Conservation (phyloP, 257 asterid species). For the Cruciata laevipes region DNA sequence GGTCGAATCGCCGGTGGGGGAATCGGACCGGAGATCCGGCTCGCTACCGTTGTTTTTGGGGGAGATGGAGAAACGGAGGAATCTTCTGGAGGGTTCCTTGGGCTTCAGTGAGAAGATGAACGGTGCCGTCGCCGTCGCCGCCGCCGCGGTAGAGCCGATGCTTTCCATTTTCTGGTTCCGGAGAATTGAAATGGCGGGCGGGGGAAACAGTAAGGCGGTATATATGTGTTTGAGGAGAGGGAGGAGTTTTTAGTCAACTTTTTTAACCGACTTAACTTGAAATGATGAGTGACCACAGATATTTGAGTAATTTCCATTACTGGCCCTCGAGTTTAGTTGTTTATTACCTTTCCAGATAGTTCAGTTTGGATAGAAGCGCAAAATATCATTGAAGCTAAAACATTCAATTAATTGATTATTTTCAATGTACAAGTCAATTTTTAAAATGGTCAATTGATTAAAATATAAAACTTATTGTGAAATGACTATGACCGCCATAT, state of each 20-base stretch:
- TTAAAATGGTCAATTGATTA: no score
- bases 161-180: conserved; percentile 44
- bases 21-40: conserved; percentile 45
- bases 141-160: conserved; percentile 31
- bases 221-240: neutral
- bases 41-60: conserved; percentile 47
- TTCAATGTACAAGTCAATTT: no score
- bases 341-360: neutral
- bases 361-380: neutral
- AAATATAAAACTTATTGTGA: no score
- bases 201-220: neutral
- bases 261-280: conserved; percentile 11
- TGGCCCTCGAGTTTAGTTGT: neutral
- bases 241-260: neutral
- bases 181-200: neutral
- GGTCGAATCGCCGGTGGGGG: conserved; percentile 18
- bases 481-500: no score
- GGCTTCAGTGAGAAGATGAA: conserved; percentile 44
- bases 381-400: no score
- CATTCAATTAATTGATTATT: no score
- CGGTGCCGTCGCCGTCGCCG: conserved; percentile 38
- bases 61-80: conserved; percentile 50
- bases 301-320: neutral
- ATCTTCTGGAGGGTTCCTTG: conserved; percentile 36
- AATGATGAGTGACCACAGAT: neutral